Evolutionary conservation across 2,329 filamentous ascomycete species (phyloP).

Genomic region (Clonostachys chloroleuca): DNA sequence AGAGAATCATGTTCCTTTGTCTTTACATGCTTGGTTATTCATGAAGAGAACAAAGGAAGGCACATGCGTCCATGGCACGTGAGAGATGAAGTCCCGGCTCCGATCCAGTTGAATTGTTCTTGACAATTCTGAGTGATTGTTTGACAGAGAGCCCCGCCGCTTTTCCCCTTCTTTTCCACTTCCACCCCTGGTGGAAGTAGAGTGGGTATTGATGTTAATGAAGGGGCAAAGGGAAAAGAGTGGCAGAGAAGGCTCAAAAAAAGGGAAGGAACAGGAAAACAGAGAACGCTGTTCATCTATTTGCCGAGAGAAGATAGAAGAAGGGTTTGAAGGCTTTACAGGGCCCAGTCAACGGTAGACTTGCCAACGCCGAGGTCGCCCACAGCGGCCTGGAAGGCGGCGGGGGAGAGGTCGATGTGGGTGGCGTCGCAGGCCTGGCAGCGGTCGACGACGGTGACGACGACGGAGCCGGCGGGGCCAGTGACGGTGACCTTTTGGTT

Average conservation of each 20-base stretch:
- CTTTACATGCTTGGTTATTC: too few species aligned
- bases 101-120: too few species aligned
- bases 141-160: neutral
- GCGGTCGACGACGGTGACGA: conserved; percentile 65
- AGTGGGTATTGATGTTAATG: neutral
- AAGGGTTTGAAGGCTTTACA: neutral
- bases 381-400: conserved; percentile 39
- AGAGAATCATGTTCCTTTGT: too few species aligned
- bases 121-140: neutral
- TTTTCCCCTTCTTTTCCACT: too few species aligned
- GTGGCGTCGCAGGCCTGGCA: conserved; percentile 44
- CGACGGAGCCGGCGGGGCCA: conserved; percentile 38
- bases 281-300: neutral
- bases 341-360: conserved; percentile 12
- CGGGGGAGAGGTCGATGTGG: conserved; percentile 43
- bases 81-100: neutral
- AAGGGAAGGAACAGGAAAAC: neutral
- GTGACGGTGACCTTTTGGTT: conserved; percentile 60
- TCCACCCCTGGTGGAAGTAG: too few species aligned
- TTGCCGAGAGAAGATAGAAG: neutral
- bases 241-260: neutral
- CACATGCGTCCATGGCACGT: neutral
- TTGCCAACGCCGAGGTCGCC: conserved; percentile 17
- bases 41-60: neutral
- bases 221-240: neutral